phyloP scores from a whole-genome alignment of 495 filamentous ascomycete species.

The Talaromyces wortmannii region DNA sequence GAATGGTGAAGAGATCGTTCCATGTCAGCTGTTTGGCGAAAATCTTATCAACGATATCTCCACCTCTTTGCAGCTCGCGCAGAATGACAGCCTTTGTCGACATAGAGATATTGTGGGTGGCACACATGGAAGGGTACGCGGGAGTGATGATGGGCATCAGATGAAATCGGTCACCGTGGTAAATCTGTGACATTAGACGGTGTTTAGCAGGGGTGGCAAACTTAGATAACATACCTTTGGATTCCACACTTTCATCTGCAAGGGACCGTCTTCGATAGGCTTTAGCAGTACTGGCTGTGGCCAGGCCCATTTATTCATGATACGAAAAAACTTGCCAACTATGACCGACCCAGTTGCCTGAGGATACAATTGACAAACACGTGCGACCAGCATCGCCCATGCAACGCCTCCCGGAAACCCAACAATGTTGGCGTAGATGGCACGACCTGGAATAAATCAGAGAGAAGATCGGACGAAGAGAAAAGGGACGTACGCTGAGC shows the following conservation, averaged over 20 bases:
- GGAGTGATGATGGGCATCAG: constrained; percentile 97
- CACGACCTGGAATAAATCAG: constrained; percentile 45
- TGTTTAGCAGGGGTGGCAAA: background rate
- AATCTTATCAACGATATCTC: constrained; percentile 74
- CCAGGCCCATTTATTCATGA: constrained; percentile 91
- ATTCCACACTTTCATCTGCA: constrained; percentile 88
- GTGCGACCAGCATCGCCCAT: constrained; percentile 94
- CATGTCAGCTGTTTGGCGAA: constrained; percentile 65
- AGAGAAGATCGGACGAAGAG: constrained; percentile 1
- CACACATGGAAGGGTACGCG: constrained; percentile 92
- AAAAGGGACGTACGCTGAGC: constrained; percentile 58
- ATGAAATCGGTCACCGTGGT: constrained; percentile 72
- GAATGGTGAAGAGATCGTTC: constrained; percentile 81
- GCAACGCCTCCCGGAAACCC: constrained; percentile 96
- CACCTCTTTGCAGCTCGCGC: constrained; percentile 71
- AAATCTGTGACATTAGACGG: constrained; percentile 47
- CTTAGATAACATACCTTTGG: constrained; percentile 57
- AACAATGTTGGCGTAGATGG: constrained; percentile 90
- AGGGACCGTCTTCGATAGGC: constrained; percentile 72
- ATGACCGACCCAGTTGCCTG: constrained; percentile 80
- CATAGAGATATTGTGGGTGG: constrained; percentile 84
- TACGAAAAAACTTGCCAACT: constrained; percentile 85
- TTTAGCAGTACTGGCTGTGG: constrained; percentile 86
- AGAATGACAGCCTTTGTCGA: constrained; percentile 82
- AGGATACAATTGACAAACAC: constrained; percentile 96